Conservation (phyloP, 257 asterid genomes). For the Penstemon davidsonii region DNA sequence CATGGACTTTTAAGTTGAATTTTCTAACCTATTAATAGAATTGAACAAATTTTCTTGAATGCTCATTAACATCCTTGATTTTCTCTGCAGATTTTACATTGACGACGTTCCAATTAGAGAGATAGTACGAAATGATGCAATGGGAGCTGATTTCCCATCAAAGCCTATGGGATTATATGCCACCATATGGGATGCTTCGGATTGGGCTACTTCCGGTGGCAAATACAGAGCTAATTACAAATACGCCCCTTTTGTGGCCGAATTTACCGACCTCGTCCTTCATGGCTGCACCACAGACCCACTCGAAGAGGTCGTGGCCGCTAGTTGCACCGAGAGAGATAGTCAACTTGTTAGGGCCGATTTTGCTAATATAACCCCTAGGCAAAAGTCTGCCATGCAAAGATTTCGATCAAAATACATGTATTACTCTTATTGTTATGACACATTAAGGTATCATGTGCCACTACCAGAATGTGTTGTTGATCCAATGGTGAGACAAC, state of each 20-base stretch:
- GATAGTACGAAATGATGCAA: constrained; percentile 53
- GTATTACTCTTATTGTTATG: constrained; percentile 88
- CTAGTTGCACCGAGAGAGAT: constrained; percentile 32
- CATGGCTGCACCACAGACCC: constrained; percentile 75
- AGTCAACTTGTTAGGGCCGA: constrained; percentile 39
- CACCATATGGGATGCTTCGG: constrained; percentile 96
- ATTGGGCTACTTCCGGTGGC: constrained; percentile 98
- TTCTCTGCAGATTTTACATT: constrained; percentile 63
- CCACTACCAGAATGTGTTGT: constrained; percentile 73
- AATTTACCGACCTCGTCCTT: constrained; percentile 74
- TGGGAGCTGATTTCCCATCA: constrained; percentile 89
- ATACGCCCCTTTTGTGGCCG: constrained; percentile 82
- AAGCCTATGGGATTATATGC: constrained; percentile 92
- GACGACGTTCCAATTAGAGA: constrained; percentile 82
- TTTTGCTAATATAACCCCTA: constrained; percentile 42
- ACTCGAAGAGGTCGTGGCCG: constrained; percentile 52
- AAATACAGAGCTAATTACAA: constrained; percentile 72
- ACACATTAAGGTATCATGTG: constrained; percentile 51
- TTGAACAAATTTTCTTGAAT: constrained; percentile 4
- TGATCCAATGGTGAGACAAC: constrained; percentile 46
- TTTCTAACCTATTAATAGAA: constrained; percentile 5
- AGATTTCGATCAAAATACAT: constrained; percentile 55
- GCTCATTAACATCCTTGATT: neutral
- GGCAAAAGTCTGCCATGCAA: constrained; percentile 61
- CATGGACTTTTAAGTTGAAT: constrained; percentile 19